phyloP scores from a whole-genome alignment of 1,284 basidiomycete genomes.

The Leccinum fuscescens region DNA sequence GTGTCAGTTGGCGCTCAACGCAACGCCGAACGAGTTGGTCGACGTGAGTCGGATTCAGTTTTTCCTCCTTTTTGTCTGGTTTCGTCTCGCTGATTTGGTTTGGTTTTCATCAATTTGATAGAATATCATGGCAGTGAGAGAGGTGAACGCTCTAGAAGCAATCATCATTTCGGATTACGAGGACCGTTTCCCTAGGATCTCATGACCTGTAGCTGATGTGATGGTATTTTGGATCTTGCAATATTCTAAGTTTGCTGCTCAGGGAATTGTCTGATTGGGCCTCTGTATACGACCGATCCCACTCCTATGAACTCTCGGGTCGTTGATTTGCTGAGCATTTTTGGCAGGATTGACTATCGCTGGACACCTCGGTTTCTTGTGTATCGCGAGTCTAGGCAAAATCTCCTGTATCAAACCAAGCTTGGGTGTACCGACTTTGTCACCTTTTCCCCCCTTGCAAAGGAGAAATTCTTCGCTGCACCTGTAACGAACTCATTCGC shows the following conservation, averaged over 20 bases:
- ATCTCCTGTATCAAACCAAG: neutral
- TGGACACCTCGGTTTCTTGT: neutral
- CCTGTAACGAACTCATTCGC: no score
- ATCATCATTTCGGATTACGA: conserved; percentile 47
- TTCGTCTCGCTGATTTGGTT: neutral
- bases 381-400: neutral
- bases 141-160: conserved; percentile 47
- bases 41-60: conserved; percentile 55
- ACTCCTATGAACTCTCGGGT: neutral
- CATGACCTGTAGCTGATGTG: conserved; percentile 16
- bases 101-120: conserved; percentile 12
- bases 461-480: no score
- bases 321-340: neutral
- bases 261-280: neutral
- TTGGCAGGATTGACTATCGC: neutral
- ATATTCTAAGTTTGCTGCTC: neutral
- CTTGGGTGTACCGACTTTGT: neutral
- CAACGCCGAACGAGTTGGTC: conserved; percentile 78
- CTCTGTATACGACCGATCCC: neutral
- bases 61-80: neutral
- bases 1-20: conserved; percentile 69
- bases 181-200: conserved; percentile 28
- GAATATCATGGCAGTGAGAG: conserved; percentile 43
- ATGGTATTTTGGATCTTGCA: neutral
- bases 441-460: no score